Evolutionary conservation across 257 asterid genomes (phyloP), one percentile per base, ranked within the genome.

Genomic region (Salvia rosmarinus): DNA sequence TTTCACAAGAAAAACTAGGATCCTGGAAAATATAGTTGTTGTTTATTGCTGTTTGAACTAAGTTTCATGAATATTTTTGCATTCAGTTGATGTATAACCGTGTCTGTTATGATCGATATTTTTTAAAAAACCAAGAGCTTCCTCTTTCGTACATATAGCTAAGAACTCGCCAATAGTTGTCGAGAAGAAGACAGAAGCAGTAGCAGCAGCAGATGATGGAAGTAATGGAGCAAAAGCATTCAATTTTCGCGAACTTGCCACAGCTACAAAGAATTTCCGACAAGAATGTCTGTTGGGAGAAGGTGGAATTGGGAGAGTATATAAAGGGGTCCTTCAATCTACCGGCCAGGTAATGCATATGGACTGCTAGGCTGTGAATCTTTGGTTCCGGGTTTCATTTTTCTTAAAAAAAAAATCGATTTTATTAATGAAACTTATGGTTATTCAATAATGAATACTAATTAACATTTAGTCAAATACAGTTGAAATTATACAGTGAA

Each of bases 201-300:
- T 56, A 58, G 8, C 4, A 7, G 66, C 65, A 12, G 75, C 47
- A 46, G 81, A 75, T 42, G 77, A 55, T 69, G 88, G 64, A 42
- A 74, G 71, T 25, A 67, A 62, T 4, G 51, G 75, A 6, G 84
- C 82, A 9, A 83, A 77, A 75, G 71, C 87, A 14, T 92, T 83
- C 85, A 85, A 89, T 54, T 92, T 92, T 67, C 98, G 98, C 2
- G 97, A 92, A 80, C 96, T 92, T 43, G 96, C 96, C 57, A 60
- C 81, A 37, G 98, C 98, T 42, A 90, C 98, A 4, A 92, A 90
- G 83, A 88, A 87, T 77, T 92, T 90, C 63, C 80, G 86, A 28
- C 91, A 80, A 80, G 95, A 90, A 78, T 77, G 85, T 69, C 67
- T 92, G 34, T n/a, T 88, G 67, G 85, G 88, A 63, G 98, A 90